phyloP scores from a whole-genome alignment of 768 basidiomycete genomes.

The Xanthoconium purpureum region DNA sequence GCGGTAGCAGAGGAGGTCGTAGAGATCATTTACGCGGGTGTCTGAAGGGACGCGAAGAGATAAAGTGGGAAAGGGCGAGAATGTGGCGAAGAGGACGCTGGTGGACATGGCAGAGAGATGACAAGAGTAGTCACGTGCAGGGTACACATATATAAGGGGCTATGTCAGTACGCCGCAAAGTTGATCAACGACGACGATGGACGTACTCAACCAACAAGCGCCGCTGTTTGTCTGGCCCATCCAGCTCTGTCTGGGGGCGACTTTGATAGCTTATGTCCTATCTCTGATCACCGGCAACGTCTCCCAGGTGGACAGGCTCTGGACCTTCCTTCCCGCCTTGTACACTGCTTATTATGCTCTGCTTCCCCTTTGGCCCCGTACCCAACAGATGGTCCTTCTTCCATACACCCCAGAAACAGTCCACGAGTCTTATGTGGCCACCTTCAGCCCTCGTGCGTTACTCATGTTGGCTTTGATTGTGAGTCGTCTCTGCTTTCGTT shows the following conservation, averaged over 20 bases:
- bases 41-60: slow-evolving; percentile 44
- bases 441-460: slow-evolving; percentile 67
- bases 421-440: slow-evolving; percentile 31
- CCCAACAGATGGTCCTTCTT: slow-evolving; percentile 35
- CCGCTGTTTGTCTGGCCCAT: slow-evolving; percentile 58
- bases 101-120: slow-evolving; percentile 11
- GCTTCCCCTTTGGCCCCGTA: slow-evolving; percentile 54
- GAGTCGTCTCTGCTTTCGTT: slow-evolving; percentile 18
- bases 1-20: slow-evolving; percentile 41
- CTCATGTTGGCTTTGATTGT: slow-evolving; percentile 73
- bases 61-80: slow-evolving; percentile 58
- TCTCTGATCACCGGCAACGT: slow-evolving; percentile 75
- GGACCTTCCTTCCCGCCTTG: slow-evolving; percentile 76
- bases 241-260: slow-evolving; percentile 53
- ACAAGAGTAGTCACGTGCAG: neutral
- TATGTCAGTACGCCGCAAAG: no score
- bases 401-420: slow-evolving; percentile 57
- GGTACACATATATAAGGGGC: neutral
- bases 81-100: slow-evolving; percentile 56
- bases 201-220: slow-evolving; percentile 14
- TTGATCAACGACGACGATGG: slow-evolving; percentile 4
- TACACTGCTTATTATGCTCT: slow-evolving; percentile 84
- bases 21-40: slow-evolving; percentile 41
- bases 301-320: slow-evolving; percentile 83
- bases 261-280: slow-evolving; percentile 49